Conservation (phyloP, 306 rosid species). For the Luffa acutangula region DNA sequence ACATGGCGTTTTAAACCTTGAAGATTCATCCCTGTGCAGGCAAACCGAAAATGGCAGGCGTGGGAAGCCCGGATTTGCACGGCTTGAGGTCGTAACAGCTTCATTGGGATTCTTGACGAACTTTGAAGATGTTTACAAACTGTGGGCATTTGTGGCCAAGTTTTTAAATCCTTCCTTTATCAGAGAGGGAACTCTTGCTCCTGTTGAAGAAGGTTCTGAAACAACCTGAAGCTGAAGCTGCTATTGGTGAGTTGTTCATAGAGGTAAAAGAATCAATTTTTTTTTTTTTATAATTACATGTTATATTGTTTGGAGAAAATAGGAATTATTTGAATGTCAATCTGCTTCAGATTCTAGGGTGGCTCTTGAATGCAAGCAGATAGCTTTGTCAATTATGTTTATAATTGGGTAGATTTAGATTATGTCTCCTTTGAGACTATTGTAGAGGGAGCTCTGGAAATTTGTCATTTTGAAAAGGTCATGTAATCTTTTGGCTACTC, state of each 20-base stretch:
- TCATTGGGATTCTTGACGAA: conserved; percentile 79
- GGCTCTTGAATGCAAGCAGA: background rate
- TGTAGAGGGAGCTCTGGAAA: conserved; percentile 1
- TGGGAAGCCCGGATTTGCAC: conserved; percentile 52
- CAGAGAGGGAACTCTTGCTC: conserved; percentile 48
- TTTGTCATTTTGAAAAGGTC: background rate
- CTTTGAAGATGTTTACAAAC: conserved; percentile 81
- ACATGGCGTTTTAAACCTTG: conserved; percentile 29
- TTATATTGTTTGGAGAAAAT: background rate
- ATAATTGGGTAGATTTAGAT: conserved; percentile 2
- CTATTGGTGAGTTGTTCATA: background rate
- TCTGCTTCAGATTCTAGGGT: background rate
- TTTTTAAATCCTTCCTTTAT: conserved; percentile 61
- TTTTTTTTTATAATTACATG: background rate
- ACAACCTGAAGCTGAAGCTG: background rate
- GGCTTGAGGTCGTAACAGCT: conserved; percentile 92
- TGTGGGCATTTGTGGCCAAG: conserved; percentile 84
- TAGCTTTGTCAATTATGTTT: background rate
- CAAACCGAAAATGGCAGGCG: conserved; percentile 66
- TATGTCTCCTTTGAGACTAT: background rate
- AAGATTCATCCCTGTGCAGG: conserved; percentile 24
- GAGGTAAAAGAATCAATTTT: background rate
- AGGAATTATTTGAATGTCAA: background rate
- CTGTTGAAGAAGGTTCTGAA: conserved; percentile 51
- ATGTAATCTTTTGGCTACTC: background rate